Conservation (phyloP, 2,329 filamentous ascomycete species). For the Trichophyton benhamiae region DNA sequence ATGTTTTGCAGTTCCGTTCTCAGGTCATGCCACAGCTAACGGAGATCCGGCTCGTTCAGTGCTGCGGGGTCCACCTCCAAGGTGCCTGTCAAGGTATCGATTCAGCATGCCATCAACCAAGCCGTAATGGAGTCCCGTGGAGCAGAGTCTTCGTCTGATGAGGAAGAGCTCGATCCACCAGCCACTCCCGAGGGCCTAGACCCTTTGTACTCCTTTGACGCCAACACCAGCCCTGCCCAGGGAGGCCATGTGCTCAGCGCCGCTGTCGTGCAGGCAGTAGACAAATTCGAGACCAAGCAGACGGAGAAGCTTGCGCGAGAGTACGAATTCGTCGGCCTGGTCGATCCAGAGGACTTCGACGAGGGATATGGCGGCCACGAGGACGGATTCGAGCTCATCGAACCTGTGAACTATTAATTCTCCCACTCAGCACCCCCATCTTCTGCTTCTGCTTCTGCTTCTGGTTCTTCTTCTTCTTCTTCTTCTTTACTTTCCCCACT, state of each 20-base stretch:
- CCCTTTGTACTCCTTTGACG: constrained; percentile 44
- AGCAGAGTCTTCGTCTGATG: not conserved
- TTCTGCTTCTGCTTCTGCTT: not conserved
- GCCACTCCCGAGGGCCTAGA: constrained; percentile 28
- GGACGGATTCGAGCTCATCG: constrained; percentile 34
- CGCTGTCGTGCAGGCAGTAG: constrained; percentile 46
- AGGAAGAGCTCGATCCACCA: not conserved
- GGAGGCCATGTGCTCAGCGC: constrained; percentile 47
- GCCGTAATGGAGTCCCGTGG: not conserved
- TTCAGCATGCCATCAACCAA: not conserved
- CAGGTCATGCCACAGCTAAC: not conserved
- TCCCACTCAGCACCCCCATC: not conserved
- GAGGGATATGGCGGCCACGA: constrained; percentile 23
- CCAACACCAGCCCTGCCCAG: constrained; percentile 36
- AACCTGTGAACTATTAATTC: constrained; percentile 21
- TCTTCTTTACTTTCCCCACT: not conserved
- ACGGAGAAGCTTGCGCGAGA: constrained; percentile 51
- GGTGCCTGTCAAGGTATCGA: not conserved
- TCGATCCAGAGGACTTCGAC: constrained; percentile 27
- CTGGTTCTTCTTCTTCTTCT: not conserved
- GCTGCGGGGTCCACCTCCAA: not conserved
- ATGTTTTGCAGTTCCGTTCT: not conserved
- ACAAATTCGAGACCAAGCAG: constrained; percentile 48
- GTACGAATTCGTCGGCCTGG: constrained; percentile 42
- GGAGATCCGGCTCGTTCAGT: not conserved